phyloP scores from a whole-genome alignment of 164 flowering plant genomes.

The Umbellularia californica region DNA sequence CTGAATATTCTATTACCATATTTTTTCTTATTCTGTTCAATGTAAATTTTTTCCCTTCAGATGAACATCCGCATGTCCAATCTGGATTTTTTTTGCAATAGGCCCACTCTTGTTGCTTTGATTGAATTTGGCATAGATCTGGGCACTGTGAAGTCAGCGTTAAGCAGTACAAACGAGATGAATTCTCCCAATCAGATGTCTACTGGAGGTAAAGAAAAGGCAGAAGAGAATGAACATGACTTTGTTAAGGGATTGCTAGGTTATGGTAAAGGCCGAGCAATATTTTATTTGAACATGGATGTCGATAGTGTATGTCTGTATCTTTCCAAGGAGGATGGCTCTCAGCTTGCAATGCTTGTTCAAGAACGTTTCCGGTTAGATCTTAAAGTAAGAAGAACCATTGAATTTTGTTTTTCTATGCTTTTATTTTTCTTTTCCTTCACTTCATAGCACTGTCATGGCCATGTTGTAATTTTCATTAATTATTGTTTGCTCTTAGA shows the following conservation, averaged over 20 bases:
- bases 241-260: conserved; percentile 85
- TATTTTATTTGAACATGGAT: conserved; percentile 76
- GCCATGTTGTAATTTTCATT: background rate
- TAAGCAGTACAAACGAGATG: conserved; percentile 11
- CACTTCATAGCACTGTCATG: background rate
- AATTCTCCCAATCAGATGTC: conserved; percentile 26
- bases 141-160: conserved; percentile 29
- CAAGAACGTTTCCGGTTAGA: conserved; percentile 88
- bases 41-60: conserved; percentile 34
- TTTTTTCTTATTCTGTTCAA: background rate
- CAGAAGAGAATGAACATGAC: conserved; percentile 47
- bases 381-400: conserved; percentile 50
- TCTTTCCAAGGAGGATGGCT: conserved; percentile 94
- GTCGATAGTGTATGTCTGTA: conserved; percentile 79
- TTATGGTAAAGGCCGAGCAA: conserved; percentile 86
- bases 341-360: conserved; percentile 92
- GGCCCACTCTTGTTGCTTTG: conserved; percentile 93
- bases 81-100: conserved; percentile 84
- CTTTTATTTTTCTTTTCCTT: background rate
- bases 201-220: conserved; percentile 33
- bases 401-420: background rate
- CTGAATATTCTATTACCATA: background rate
- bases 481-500: background rate
- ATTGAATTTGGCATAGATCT: conserved; percentile 83
- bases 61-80: conserved; percentile 93